Conservation (phyloP, 2,329 filamentous ascomycete genomes). For the Botryotinia calthae region DNA sequence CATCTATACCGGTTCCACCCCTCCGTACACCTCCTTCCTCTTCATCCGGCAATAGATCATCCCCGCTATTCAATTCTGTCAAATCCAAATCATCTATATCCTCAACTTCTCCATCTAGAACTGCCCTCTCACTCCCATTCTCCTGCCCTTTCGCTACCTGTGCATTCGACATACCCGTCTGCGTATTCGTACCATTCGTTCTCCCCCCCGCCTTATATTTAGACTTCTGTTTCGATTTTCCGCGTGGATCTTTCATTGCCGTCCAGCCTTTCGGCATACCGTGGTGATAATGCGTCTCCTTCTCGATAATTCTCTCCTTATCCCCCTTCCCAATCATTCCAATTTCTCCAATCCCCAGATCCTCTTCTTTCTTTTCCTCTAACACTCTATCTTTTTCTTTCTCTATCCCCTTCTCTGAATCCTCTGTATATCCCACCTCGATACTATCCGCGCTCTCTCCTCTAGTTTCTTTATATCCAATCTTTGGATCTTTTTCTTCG, state of each 20-base stretch:
- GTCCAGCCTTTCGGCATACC: conserved; percentile 18
- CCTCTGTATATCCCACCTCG: neutral
- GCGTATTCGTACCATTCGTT: conserved; percentile 10
- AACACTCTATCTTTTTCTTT: neutral
- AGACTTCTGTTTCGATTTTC: neutral
- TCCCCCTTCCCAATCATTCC: neutral
- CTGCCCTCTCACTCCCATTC: conserved; percentile 20
- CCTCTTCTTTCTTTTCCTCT: neutral
- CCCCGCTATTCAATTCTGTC: conserved; percentile 35
- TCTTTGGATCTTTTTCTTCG: neutral
- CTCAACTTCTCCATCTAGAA: conserved; percentile 21
- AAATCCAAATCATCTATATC: conserved; percentile 29
- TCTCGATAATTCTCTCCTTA: neutral
- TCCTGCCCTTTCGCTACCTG: conserved; percentile 27
- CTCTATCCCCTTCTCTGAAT: neutral
- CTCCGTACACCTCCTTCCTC: conserved; percentile 21
- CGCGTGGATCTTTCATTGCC: neutral
- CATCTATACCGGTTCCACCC: conserved; percentile 9
- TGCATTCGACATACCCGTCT: conserved; percentile 20
- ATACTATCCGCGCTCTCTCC: neutral
- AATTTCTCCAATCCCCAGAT: neutral
- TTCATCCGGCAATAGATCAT: conserved; percentile 33
- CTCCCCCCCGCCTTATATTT: neutral
- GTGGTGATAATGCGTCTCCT: conserved; percentile 1
- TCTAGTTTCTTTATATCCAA: neutral